These are phyloP conservation scores for Tetragonia tetragonoides DNA, from an alignment of 148 eudicot genomes.

Conservation along the genomic window DNA sequence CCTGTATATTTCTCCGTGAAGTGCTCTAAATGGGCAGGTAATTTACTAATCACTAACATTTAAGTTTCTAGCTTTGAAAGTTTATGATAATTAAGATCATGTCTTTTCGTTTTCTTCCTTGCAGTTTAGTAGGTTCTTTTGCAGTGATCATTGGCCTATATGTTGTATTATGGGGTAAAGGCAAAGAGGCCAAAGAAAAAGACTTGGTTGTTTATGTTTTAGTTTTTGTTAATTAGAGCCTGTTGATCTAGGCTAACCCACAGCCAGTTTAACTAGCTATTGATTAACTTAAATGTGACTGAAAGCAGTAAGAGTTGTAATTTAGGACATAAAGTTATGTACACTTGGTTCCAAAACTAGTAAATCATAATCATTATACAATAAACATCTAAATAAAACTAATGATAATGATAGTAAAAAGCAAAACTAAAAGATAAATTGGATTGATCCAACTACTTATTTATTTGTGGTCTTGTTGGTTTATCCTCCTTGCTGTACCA, in stretches of 20 bases:
- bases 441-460: too few species aligned
- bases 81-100: neutral
- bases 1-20: conserved; percentile 55
- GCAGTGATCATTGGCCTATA: conserved; percentile 59
- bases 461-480: too few species aligned
- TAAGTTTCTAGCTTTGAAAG: too few species aligned
- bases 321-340: neutral
- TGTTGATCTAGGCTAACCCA: too few species aligned
- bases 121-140: conserved; percentile 54
- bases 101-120: neutral
- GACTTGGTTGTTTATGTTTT: neutral
- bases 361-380: too few species aligned
- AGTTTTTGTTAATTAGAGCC: neutral
- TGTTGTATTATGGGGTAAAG: conserved; percentile 77
- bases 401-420: too few species aligned
- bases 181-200: conserved; percentile 28
- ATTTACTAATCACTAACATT: neutral
- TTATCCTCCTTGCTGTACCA: too few species aligned
- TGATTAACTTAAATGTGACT: neutral
- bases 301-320: neutral
- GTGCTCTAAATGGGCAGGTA: conserved; percentile 69
- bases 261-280: neutral
- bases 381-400: too few species aligned
- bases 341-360: too few species aligned
- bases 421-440: too few species aligned